Evolutionary conservation across 2,329 filamentous ascomycete genomes (phyloP).

Genomic region (Botrytis elliptica): DNA sequence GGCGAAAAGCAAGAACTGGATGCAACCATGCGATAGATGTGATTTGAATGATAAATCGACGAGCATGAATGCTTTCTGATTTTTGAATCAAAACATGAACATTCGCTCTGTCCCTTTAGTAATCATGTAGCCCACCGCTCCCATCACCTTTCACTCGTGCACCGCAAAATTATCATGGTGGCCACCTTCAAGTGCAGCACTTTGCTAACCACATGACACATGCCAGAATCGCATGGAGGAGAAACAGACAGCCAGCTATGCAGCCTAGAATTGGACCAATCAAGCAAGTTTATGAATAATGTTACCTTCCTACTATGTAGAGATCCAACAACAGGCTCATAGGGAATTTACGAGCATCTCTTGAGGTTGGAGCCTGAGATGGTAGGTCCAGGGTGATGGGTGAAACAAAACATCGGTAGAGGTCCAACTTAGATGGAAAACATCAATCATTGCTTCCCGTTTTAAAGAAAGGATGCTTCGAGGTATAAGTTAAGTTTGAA

Average conservation of each 20-base stretch:
- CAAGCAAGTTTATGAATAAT: neutral
- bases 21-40: neutral
- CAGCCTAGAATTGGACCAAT: neutral
- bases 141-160: neutral
- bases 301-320: neutral
- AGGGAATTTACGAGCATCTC: neutral
- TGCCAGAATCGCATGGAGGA: neutral
- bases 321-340: neutral
- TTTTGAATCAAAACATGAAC: neutral
- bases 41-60: neutral
- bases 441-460: neutral
- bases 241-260: neutral
- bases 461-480: neutral
- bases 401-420: neutral
- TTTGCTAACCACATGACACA: neutral
- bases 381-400: neutral
- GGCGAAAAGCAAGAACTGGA: neutral
- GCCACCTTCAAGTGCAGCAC: neutral
- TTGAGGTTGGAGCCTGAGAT: neutral
- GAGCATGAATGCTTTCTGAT: neutral
- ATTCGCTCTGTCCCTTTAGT: neutral
- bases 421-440: neutral
- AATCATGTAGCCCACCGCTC: neutral
- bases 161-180: neutral
- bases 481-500: neutral